Evolutionary conservation across 371 early-diverging fungal species (phyloP).

Genomic region (Lichtheimia corymbifera): DNA sequence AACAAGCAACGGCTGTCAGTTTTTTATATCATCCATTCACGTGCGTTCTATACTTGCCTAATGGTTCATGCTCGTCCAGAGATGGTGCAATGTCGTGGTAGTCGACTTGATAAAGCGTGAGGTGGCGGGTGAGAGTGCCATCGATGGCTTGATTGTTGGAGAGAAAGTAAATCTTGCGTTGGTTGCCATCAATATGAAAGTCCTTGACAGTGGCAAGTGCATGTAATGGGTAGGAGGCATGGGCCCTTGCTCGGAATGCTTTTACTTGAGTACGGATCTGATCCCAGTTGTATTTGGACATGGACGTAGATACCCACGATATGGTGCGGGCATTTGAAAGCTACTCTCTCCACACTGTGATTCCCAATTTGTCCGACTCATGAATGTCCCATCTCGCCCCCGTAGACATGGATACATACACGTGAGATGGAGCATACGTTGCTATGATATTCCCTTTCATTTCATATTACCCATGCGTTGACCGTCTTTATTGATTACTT

Average conservation of each 20-base stretch:
- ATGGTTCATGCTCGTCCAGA: neutral
- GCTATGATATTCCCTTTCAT: too few species aligned
- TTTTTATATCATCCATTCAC: neutral
- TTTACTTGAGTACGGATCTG: conserved; percentile 60
- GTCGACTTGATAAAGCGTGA: conserved; percentile 28
- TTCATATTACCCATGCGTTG: too few species aligned
- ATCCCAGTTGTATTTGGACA: conserved; percentile 58
- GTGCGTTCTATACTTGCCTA: neutral
- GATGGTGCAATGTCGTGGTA: conserved; percentile 13
- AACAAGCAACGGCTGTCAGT: neutral
- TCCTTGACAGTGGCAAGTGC: conserved; percentile 54
- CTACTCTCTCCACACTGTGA: too few species aligned
- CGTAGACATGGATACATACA: too few species aligned
- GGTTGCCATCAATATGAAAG: conserved; percentile 53
- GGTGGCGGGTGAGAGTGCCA: conserved; percentile 17
- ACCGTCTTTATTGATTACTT: too few species aligned
- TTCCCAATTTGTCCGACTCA: too few species aligned
- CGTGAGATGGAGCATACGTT: too few species aligned
- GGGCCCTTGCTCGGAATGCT: conserved; percentile 49
- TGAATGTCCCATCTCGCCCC: too few species aligned
- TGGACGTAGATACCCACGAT: neutral
- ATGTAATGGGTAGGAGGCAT: conserved; percentile 28
- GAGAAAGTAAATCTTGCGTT: conserved; percentile 57
- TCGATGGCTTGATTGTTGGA: conserved; percentile 45
- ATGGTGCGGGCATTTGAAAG: too few species aligned